phyloP scores from a whole-genome alignment of 2,329 filamentous ascomycete genomes.

The Chaetomiaceae sp. region DNA sequence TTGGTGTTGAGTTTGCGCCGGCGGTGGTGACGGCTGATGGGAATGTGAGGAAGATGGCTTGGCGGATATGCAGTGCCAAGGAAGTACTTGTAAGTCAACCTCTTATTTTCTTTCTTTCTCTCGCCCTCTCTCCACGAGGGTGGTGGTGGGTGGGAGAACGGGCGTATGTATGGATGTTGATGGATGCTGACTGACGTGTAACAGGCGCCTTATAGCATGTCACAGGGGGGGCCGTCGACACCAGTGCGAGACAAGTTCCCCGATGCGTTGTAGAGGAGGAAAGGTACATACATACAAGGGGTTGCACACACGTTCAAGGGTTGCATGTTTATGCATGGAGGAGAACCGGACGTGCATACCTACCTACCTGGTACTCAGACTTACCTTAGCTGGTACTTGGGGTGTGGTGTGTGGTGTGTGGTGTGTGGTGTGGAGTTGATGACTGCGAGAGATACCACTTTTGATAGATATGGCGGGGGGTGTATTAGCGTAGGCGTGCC shows the following conservation, averaged over 20 bases:
- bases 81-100: constrained; percentile 84
- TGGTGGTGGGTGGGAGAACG: too few species aligned
- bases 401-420: too few species aligned
- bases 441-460: constrained; percentile 16
- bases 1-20: constrained; percentile 91
- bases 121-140: background rate
- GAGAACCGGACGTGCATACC: background rate
- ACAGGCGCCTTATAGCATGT: constrained; percentile 69
- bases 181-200: background rate
- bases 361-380: too few species aligned
- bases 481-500: too few species aligned
- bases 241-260: constrained; percentile 44
- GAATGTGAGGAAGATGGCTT: constrained; percentile 82
- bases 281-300: background rate
- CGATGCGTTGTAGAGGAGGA: constrained; percentile 25
- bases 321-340: constrained; percentile 6
- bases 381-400: too few species aligned
- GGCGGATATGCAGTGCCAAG: constrained; percentile 94
- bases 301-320: background rate
- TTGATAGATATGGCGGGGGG: constrained; percentile 1
- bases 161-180: too few species aligned
- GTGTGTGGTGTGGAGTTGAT: background rate
- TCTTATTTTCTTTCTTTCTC: background rate
- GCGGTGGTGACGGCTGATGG: constrained; percentile 91
- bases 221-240: constrained; percentile 58